Evolutionary conservation across 495 filamentous ascomycete species (phyloP).

Genomic region (Parachaetomium inaequale): DNA sequence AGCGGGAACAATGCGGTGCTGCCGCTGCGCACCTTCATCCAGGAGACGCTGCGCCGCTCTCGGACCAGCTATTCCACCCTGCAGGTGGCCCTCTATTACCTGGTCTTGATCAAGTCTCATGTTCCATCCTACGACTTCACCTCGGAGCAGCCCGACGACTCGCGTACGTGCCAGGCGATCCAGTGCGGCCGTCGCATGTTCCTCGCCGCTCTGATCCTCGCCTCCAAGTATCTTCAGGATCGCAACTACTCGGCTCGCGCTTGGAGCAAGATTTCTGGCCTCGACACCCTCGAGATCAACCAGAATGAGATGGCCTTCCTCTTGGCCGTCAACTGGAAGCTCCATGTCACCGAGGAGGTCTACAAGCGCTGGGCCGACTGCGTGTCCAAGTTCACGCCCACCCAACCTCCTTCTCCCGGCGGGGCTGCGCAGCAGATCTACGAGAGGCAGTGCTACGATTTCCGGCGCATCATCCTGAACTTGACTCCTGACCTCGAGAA

Average conservation of each 20-base stretch:
- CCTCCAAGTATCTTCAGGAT: constrained; percentile 96
- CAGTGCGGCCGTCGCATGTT: constrained; percentile 99
- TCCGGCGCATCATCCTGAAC: constrained; percentile 71
- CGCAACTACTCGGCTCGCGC: constrained; percentile 95
- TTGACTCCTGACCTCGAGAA: constrained; percentile 74
- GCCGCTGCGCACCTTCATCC: constrained; percentile 90
- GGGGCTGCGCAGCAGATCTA: constrained; percentile 39
- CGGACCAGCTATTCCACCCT: constrained; percentile 95
- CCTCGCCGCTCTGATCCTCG: constrained; percentile 83
- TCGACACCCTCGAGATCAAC: constrained; percentile 89
- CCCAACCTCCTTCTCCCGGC: constrained; percentile 57
- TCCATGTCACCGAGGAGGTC: constrained; percentile 82
- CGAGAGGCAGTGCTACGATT: constrained; percentile 53
- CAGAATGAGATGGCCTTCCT: constrained; percentile 94
- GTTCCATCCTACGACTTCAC: constrained; percentile 79
- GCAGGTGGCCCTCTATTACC: constrained; percentile 94
- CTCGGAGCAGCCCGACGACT: constrained; percentile 78
- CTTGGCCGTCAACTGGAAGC: constrained; percentile 83
- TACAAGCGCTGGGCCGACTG: constrained; percentile 94
- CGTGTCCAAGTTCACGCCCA: constrained; percentile 77
- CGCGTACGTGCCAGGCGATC: constrained; percentile 70
- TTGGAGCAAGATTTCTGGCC: constrained; percentile 97
- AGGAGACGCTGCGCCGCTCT: constrained; percentile 91
- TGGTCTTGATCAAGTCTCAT: constrained; percentile 89
- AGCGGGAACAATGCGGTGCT: constrained; percentile 66